Percentiles rank a stretch among this genome's conserved stretches.
These are phyloP conservation scores for Ilex aquifolium DNA, from an alignment of 257 asterid genomes.

Conservation along the genomic window DNA sequence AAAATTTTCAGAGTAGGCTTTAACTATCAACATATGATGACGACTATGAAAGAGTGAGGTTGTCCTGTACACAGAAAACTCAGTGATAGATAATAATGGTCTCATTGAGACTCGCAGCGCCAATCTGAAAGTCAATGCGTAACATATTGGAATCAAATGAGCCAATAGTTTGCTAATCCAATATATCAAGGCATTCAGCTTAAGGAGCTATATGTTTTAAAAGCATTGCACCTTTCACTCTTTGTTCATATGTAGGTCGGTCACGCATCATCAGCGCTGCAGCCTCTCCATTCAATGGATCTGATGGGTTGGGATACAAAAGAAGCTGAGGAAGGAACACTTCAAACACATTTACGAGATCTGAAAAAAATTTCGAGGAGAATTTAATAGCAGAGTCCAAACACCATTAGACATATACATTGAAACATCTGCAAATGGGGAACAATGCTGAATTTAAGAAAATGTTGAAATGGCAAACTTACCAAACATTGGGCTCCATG, in stretches of 20 bases:
- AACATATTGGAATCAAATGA: no score
- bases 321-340: constrained; percentile 96
- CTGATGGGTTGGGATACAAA: constrained; percentile 84
- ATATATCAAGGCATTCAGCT: no score
- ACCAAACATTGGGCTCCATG: constrained; percentile 99
- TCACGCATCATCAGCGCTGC: constrained; percentile 94
- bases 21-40: no score
- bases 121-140: no score
- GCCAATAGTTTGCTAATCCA: no score
- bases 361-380: no score
- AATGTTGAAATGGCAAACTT: constrained; percentile 1
- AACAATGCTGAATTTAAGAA: background rate
- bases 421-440: constrained; percentile 27
- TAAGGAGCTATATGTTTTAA: no score
- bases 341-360: constrained; percentile 85
- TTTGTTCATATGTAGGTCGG: constrained; percentile 54
- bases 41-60: no score
- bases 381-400: background rate
- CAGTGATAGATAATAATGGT: no score
- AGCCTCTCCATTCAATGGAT: constrained; percentile 89
- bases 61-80: no score
- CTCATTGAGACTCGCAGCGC: no score
- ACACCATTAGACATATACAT: background rate
- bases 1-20: no score
- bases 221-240: constrained; percentile 59